Evolutionary conservation across 257 asterid species (phyloP), one percentile per base, ranked within the genome.

Genomic region (Solanum habrochaites): DNA sequence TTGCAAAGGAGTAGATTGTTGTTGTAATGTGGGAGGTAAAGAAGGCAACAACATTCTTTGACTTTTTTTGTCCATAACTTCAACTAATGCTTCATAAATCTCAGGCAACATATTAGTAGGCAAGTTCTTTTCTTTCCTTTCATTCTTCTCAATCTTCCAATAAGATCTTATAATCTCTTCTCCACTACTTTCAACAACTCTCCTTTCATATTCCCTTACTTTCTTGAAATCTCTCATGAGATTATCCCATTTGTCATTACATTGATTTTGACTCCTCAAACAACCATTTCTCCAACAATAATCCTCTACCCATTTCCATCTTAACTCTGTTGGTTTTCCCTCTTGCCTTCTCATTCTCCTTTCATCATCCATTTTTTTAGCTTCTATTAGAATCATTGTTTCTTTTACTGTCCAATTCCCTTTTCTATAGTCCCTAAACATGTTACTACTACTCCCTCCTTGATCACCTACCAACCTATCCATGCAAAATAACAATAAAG

Each of bases 221-320:
- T 93, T 95, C 93, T 97, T 97, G 92, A 95, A 97, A 92, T 97
- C 99, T 49, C 98, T 89, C 98, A 95, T 95, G 25, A 96, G 90
- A 92, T 94, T 96, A 85, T 96, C 99, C 98, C 98, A 95, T 52
- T 95, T 97, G 64, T 97, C 99, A 74, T 95, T 97, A 86, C 99
- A 97, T 91, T 97, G 99, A 13, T 93, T 97, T 75, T 95, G 99
- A 90, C 99, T 97, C 85, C 99, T 89, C 85, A 93, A 91, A 64
- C 98, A 95, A 20, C 92, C 94, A 14, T 91, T 90, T 6, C 88
- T 93, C 98, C 98, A 95, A 88, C 99, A 97, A 62, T 94, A 97
- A 31, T 97, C 98, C 87, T 97, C 99, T 31, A 97, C 95, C 98
- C 99, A 95, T 88, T 95, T 97, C 99, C 99, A 97, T 75, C 99